Evolutionary conservation across 768 basidiomycete species (phyloP), one percentile per base, ranked within the genome.

Genomic region (Suillus clintonianus): DNA sequence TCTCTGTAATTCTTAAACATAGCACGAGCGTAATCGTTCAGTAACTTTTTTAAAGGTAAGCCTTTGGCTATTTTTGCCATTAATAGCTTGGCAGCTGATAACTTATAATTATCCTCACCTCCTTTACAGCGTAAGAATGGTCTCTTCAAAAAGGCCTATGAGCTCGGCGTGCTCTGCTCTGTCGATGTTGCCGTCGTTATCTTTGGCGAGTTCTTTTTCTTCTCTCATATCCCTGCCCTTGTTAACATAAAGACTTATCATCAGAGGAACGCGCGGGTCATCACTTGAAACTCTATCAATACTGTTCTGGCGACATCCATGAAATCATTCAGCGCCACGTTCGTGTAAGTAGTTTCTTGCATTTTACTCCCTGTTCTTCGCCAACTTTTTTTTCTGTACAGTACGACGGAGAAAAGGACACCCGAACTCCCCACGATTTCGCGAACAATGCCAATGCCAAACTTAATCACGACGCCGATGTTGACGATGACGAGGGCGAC

Each of bases 21-120:
- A 94, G 92, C 90, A 94, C 80, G 92, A 94, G 79, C 89, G 92
- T 79, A 94, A 94, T 77, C 89, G 92, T 70, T 90, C 91, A 66
- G 92, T 94, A 75, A 94, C 92, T 70, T 94, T 94, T 84, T 81
- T 94, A 80, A 94, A 94, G 88, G 92, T 84, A 81, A 69, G 82
- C 59, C 74, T 77, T 80, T 79, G 81, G 80, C 86, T 89, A 89
- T 90, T 87, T 86, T 87, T 86, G 81, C 77, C 51, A 6, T 61
- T 58, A 67, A 62, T 43, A 69, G 68, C 77, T 77, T 79, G 75
- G 78, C 78, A 71, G 69, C 60, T 63, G 63, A 62, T 69, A 79
- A 77, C 82, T 77, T 71, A 71, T 76, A 64, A 67, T 70, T 68
- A 62, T 68, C 57, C 60, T 63, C 53, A 59, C 60, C 65, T 61